Percentiles rank a stretch among this genome's conserved stretches.
phyloP scores from a whole-genome alignment of 2,329 filamentous ascomycete species.

The Alternaria sp. region DNA sequence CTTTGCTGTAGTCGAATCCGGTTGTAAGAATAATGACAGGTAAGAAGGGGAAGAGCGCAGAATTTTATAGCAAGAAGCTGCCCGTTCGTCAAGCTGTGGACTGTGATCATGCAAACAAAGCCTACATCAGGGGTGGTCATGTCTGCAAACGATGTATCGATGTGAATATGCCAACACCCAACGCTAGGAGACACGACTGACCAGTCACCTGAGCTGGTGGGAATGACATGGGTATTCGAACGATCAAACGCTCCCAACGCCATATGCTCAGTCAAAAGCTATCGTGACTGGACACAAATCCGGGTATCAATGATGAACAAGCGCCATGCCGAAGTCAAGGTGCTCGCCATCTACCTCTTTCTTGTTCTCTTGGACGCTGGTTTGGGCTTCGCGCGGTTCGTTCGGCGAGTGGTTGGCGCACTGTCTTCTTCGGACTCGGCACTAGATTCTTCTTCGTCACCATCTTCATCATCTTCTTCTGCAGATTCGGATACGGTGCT shows the following conservation, averaged over 20 bases:
- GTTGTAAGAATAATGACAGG: neutral
- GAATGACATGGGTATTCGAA: neutral
- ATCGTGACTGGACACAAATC: constrained; percentile 1
- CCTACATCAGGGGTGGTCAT: neutral
- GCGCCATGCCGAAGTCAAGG: neutral
- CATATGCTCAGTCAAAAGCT: neutral
- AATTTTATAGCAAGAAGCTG: neutral
- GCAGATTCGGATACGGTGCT: constrained; percentile 47
- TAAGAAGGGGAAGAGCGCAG: neutral
- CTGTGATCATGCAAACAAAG: neutral
- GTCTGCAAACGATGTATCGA: neutral
- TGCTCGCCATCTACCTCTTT: constrained; percentile 26
- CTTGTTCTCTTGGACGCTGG: constrained; percentile 43
- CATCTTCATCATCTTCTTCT: constrained; percentile 53
- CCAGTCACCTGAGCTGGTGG: neutral
- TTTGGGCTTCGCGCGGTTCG: constrained; percentile 39
- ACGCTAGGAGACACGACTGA: neutral
- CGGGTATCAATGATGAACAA: constrained; percentile 8
- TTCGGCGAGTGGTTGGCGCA: constrained; percentile 46
- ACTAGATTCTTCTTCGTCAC: constrained; percentile 44
- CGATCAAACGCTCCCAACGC: neutral
- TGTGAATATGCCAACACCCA: neutral
- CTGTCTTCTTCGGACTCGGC: constrained; percentile 44
- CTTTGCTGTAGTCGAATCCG: neutral
- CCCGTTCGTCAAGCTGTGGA: neutral